These are phyloP conservation scores for Bryoglossum gracile DNA, from an alignment of 495 filamentous ascomycete genomes.

Conservation along the genomic window DNA sequence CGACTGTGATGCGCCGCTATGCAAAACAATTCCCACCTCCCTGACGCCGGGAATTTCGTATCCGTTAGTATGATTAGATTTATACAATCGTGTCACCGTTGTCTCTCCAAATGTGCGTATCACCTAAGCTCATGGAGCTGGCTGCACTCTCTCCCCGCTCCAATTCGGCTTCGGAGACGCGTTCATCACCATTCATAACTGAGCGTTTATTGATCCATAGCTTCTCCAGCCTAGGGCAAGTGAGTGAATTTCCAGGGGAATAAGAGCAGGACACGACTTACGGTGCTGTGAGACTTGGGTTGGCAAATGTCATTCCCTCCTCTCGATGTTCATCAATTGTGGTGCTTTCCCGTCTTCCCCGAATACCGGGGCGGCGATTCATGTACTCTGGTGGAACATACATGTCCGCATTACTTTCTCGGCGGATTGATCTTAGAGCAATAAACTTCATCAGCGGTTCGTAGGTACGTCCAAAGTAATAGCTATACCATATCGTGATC, in stretches of 20 bases:
- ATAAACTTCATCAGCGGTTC: slow-evolving; percentile 88
- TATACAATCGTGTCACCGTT: slow-evolving; percentile 31
- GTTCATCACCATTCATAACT: slow-evolving; percentile 8
- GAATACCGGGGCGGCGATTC: no score
- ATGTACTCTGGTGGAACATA: slow-evolving; percentile 27
- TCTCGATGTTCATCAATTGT: slow-evolving; percentile 62
- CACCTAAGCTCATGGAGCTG: slow-evolving; percentile 46
- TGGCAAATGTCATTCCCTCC: slow-evolving; percentile 58
- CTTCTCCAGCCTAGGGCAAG: slow-evolving; percentile 35
- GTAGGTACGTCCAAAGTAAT: slow-evolving; percentile 66
- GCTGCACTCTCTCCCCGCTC: slow-evolving; percentile 18
- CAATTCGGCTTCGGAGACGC: background rate
- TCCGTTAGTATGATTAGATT: no score
- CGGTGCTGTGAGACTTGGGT: slow-evolving; percentile 64
- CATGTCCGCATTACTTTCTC: slow-evolving; percentile 37
- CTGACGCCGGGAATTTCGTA: no score
- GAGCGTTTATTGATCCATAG: slow-evolving; percentile 41
- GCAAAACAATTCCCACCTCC: background rate
- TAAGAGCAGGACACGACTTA: slow-evolving; percentile 34
- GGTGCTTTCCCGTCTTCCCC: slow-evolving; percentile 41
- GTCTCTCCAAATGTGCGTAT: slow-evolving; percentile 49
- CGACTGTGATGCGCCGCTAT: slow-evolving; percentile 1
- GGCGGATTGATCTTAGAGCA: slow-evolving; percentile 73
- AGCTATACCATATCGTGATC: slow-evolving; percentile 77
- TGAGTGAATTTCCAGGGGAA: no score